Percentiles rank a stretch among this genome's conserved stretches.
Conservation (phyloP, 208 protist genomes). For the Trypanosoma platydactyli region DNA sequence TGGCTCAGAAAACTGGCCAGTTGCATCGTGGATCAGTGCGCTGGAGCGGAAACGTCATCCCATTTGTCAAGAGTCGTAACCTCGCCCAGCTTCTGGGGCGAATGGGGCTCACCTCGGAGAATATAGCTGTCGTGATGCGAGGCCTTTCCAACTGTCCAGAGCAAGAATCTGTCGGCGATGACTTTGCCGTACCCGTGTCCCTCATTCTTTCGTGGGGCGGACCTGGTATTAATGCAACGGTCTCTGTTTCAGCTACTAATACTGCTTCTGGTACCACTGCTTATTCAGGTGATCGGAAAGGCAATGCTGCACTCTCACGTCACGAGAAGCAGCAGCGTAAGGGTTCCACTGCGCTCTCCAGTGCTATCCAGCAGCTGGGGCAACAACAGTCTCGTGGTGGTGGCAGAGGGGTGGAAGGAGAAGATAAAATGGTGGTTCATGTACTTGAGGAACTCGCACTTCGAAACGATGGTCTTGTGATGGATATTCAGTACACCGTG, state of each 20-base stretch:
- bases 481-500: constrained; percentile 80
- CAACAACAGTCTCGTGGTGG: constrained; percentile 9
- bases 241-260: constrained; percentile 5
- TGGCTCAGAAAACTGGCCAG: constrained; percentile 49
- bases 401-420: constrained; percentile 27
- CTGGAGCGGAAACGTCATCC: constrained; percentile 61
- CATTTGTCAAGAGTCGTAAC: constrained; percentile 62
- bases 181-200: constrained; percentile 74
- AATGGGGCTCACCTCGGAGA: constrained; percentile 62
- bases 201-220: constrained; percentile 74
- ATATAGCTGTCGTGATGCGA: constrained; percentile 58
- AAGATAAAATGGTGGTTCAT: constrained; percentile 65
- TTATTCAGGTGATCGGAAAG: constrained; percentile 4
- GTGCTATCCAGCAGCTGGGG: constrained; percentile 28
- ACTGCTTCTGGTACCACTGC: not conserved
- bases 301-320: constrained; percentile 15
- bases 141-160: constrained; percentile 73
- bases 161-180: constrained; percentile 57
- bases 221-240: constrained; percentile 24
- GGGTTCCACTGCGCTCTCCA: constrained; percentile 22
- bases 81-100: constrained; percentile 54
- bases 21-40: constrained; percentile 47
- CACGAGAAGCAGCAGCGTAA: constrained; percentile 26
- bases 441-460: constrained; percentile 72
- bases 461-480: constrained; percentile 69